Evolutionary conservation across 1,284 basidiomycete genomes (phyloP), one percentile per base, ranked within the genome.

Genomic region (Fistulina hepatica): DNA sequence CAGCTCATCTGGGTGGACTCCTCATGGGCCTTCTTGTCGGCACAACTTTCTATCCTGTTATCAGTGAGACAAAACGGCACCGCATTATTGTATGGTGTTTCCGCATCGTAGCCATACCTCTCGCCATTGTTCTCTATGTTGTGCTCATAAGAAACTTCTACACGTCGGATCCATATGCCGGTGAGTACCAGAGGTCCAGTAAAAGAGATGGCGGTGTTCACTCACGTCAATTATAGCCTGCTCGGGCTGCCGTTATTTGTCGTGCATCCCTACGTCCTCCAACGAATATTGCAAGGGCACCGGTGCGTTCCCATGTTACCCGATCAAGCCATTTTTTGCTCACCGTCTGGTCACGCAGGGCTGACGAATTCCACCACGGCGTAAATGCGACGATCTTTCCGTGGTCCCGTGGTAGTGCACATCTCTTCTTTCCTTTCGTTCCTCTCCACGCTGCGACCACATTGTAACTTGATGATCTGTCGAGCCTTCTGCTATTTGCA

Each of bases 101-200:
- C 49, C 76, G 93, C 39, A 48, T 88, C 11, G 59, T 77, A 21
- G 85, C 88, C 0, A 64, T 89, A 21, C 80, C 81, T 0, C 48
- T 94, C 27, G 71, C 80, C 3, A 58, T 94, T 16, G 61, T 93
- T 20, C 70, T 94, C 21, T 94, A 84, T 47, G 81, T 92, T 17
- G 68, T 91, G 3, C 68, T 97, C 24, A 73, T 13, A n/a, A 31
- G 78, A 45, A 97, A 97, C 59, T 97, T 97, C 58, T 95, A 93
- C 54, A 89, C 75, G 3, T 76, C 75, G 26, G 72, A 90, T 52
- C 86, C 86, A 12, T 82, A 81, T 52, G 76, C 78, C 32, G 80
- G 83, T 82, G 53, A 15, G 71, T 60, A 13, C 9, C 22, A 16
- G 27, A 13, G 13, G 41, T 31, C 31, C 22, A 37, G n/a, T n/a